Evolutionary conservation across 306 rosid species (phyloP), one percentile per base, ranked within the genome.

Genomic region (Benincasa hispida): DNA sequence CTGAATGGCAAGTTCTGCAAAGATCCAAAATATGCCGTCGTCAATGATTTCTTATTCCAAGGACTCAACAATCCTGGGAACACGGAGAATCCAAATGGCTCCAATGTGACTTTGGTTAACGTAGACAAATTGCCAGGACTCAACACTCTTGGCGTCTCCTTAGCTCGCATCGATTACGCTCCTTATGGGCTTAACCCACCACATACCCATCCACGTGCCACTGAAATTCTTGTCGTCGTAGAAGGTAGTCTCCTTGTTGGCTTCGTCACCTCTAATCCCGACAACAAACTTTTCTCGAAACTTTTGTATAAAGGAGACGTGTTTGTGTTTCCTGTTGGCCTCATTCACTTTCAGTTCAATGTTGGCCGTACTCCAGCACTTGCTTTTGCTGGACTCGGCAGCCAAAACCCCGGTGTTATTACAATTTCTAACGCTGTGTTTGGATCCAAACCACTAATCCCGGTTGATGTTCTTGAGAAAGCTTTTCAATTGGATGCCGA

Each of bases 1-100:
- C 50, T 77, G 25, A 77, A 77, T 41, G 73, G 79, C 13, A 77
- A 77, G 37, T 61, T 77, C 22, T 77, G 79, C 79, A 77, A 77
- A 37, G 73, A 77, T 4, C 73, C 45, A 8, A 77, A 77, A 12
- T 53, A 9, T 11, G 74, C 7, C 0, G 17, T 21, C 0, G 61
- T 34, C 35, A 42, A 62, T 21, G 79, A 77, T 30, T 77, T 77
- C 14, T 17, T 48, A 4, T 77, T 77, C 35, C 59, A 48, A 62
- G 79, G 79, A 48, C 79, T 60, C 15, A 21, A 77, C 72, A 77
- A 61, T 11, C 34, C 73, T 27, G 79, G 79, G 2, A 61, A 77
- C 8, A 77, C 74, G 0, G 35, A 30, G 0, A 77, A 77, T 57
- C 50, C 63, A 11, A 48, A 59, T 48, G 74, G 79, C 8, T 48